Conservation (phyloP, 306 rosid genomes). For the Vicia villosa region DNA sequence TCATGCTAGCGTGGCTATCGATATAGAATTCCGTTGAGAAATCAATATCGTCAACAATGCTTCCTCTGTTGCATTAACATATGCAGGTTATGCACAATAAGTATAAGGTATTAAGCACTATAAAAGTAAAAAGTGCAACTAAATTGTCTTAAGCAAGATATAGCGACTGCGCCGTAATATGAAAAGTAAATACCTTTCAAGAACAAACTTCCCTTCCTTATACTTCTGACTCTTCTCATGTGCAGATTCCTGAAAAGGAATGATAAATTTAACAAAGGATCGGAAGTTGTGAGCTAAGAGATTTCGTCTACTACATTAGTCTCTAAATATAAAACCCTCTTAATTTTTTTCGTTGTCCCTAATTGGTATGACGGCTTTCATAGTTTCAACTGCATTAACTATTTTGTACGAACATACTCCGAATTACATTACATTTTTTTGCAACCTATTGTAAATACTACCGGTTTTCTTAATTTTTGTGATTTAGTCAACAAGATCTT, state of each 20-base stretch:
- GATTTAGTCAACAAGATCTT: not conserved
- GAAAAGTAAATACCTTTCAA: slow-evolving; percentile 67
- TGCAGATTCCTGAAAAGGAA: slow-evolving; percentile 63
- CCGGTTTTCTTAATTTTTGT: not conserved
- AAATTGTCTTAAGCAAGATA: slow-evolving; percentile 24
- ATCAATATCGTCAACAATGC: slow-evolving; percentile 73
- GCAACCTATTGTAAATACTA: too few species aligned
- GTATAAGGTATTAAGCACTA: slow-evolving; percentile 4
- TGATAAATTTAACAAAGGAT: not conserved
- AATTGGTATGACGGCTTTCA: too few species aligned
- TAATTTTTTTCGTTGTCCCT: too few species aligned
- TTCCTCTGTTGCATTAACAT: slow-evolving; percentile 53
- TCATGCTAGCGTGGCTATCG: slow-evolving; percentile 56
- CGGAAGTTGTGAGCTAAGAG: slow-evolving; percentile 2
- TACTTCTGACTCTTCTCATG: slow-evolving; percentile 85
- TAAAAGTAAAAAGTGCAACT: not conserved
- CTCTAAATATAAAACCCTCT: not conserved
- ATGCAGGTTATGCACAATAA: slow-evolving; percentile 18
- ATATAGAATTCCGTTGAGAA: slow-evolving; percentile 63
- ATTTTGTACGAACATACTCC: too few species aligned
- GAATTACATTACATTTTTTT: too few species aligned
- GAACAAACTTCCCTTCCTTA: slow-evolving; percentile 92
- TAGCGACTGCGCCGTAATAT: not conserved
- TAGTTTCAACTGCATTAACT: too few species aligned
- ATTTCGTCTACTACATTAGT: not conserved